Evolutionary conservation across 108 stramenopile genomes (phyloP), one percentile per base, ranked within the genome.

Genomic region (Ochromonas danica): DNA sequence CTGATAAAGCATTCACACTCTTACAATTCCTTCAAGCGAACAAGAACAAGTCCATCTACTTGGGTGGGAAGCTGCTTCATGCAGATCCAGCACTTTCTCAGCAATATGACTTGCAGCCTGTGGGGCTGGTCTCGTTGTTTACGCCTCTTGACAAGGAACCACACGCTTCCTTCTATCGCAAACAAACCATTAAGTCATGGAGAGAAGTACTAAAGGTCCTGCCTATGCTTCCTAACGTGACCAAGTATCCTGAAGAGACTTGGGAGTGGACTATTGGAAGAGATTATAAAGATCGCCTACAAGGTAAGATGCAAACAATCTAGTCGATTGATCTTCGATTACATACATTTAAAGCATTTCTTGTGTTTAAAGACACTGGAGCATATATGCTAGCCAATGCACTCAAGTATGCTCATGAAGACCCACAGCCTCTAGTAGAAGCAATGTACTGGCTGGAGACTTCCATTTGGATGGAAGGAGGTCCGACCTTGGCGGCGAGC

Each of bases 11-110:
- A 35, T 93, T 90, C 79, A 89, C 90, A 1, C 65, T 90, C 33
- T 79, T 79, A 25, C 85, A 93, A 61, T 71, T 93, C 39, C 51
- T 92, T 35, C 85, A 89, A 40, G 79, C 79, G 0, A 93, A 93
- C 78, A 57, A 63, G 3, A 36, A 78, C 10, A 81, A 86, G 14
- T 80, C 81, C 31, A 81, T 93, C 0, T 93, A 81, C 80, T 39
- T 93, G 25, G 89, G 85, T 22, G 92, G 92, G 1, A 87, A 78
- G 43, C 38, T 91, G 22, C 90, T 71, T 67, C 85, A 85, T 62
- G 78, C 80, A 3, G 92, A 93, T 62, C 61, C 62, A 1, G 62
- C 30, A 31, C 82, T 84, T 65, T 43, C 71, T 28, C 57, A 78
- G 38, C 62, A 61, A 25, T 91, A 90, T 67, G 88, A 90, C 61